These are phyloP conservation scores for Parascedosporium putredinis DNA, from an alignment of 2,329 filamentous ascomycete genomes.

Conservation along the genomic window DNA sequence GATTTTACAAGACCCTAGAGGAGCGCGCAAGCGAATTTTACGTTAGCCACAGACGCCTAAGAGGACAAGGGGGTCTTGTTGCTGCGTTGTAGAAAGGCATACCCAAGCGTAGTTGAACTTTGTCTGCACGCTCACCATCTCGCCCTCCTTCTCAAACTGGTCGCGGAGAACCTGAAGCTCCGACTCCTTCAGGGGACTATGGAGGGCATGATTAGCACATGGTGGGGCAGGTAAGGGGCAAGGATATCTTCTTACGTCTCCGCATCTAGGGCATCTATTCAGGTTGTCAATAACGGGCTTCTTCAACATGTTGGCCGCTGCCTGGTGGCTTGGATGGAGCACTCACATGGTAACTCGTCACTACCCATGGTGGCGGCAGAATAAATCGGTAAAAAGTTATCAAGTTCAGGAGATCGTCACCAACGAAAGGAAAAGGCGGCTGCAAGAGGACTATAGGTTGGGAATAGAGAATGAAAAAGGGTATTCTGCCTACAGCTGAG, in stretches of 20 bases:
- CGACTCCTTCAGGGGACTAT: conserved; percentile 75
- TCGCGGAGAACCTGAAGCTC: conserved; percentile 87
- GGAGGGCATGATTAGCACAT: conserved; percentile 6
- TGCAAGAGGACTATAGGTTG: too few species aligned
- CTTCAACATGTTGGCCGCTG: neutral
- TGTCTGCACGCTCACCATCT: conserved; percentile 93
- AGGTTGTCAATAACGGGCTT: neutral
- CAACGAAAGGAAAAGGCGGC: neutral
- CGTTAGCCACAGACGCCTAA: too few species aligned
- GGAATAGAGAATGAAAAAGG: neutral
- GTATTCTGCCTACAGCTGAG: neutral
- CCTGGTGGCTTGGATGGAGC: neutral
- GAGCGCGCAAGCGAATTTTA: neutral
- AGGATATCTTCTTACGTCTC: conserved; percentile 58
- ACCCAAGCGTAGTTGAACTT: conserved; percentile 99
- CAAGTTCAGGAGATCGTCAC: neutral
- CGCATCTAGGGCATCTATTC: conserved; percentile 85
- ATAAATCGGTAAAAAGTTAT: neutral
- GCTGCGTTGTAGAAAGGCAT: conserved; percentile 25
- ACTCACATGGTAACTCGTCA: conserved; percentile 2
- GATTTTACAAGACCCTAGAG: conserved; percentile 88
- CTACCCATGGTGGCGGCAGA: neutral
- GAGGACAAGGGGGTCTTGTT: neutral
- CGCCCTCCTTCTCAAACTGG: conserved; percentile 95
- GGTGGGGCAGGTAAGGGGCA: conserved; percentile 7